Evolutionary conservation across 306 rosid species (phyloP).

Genomic region (Casuarina glauca): DNA sequence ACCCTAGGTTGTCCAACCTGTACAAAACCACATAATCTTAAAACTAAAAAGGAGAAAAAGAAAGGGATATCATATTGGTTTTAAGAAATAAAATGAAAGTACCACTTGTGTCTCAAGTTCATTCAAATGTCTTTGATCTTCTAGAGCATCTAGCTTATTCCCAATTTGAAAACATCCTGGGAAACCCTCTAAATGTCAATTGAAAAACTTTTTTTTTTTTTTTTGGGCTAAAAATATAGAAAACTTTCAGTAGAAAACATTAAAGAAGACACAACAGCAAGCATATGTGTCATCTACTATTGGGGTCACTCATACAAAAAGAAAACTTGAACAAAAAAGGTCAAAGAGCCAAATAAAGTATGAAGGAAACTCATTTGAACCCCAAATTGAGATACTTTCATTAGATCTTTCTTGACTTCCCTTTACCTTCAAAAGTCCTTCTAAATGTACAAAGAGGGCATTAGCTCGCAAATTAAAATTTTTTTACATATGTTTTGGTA

Average conservation of each 20-base stretch:
- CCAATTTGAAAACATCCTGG: constrained; percentile 62
- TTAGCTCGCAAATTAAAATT: background rate
- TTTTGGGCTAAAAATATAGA: background rate
- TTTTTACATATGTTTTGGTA: no score
- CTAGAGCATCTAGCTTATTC: constrained; percentile 71
- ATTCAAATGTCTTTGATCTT: constrained; percentile 57
- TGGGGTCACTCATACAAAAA: background rate
- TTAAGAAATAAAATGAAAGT: constrained; percentile 18
- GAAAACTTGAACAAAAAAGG: background rate
- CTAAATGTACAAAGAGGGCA: background rate
- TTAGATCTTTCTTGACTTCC: background rate
- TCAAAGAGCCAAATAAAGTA: background rate
- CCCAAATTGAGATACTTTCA: no score
- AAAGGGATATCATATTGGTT: background rate
- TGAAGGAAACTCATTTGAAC: background rate
- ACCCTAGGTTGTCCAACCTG: constrained; percentile 51
- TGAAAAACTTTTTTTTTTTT: constrained; percentile 23
- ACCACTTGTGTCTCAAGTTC: constrained; percentile 61
- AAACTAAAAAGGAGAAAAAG: background rate
- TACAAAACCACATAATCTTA: background rate
- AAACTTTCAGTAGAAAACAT: background rate
- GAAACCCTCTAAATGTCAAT: constrained; percentile 35
- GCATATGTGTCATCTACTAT: background rate
- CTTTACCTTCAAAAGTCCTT: no score
- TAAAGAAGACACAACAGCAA: background rate